These are phyloP conservation scores for Stagonosporopsis vannaccii DNA, from an alignment of 2,329 filamentous ascomycete genomes.

Conservation along the genomic window DNA sequence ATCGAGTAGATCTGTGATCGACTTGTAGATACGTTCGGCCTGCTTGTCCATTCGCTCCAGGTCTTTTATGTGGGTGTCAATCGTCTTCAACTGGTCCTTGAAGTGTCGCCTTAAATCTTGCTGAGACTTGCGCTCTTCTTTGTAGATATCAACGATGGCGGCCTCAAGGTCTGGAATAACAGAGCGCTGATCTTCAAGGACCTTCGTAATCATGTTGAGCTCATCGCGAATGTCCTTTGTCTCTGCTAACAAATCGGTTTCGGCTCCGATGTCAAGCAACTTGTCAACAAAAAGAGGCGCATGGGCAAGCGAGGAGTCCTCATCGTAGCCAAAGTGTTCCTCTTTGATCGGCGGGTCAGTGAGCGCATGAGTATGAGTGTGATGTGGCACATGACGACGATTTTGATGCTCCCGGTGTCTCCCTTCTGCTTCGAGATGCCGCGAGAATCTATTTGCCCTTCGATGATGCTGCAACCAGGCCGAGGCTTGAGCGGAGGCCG, in stretches of 20 bases:
- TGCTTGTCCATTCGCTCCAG: slow-evolving; percentile 70
- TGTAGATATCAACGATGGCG: slow-evolving; percentile 51
- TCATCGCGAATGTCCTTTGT: slow-evolving; percentile 74
- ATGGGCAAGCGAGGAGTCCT: slow-evolving; percentile 28
- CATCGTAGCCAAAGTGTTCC: slow-evolving; percentile 43
- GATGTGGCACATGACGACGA: slow-evolving; percentile 35
- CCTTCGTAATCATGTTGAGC: slow-evolving; percentile 66
- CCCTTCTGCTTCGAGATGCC: slow-evolving; percentile 45
- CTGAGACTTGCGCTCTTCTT: slow-evolving; percentile 47
- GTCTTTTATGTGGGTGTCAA: slow-evolving; percentile 66
- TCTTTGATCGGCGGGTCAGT: slow-evolving; percentile 33
- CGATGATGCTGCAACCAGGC: slow-evolving; percentile 61
- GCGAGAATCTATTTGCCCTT: slow-evolving; percentile 48
- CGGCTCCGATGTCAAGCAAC: slow-evolving; percentile 65
- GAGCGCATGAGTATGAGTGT: slow-evolving; percentile 40
- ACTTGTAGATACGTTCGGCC: slow-evolving; percentile 66
- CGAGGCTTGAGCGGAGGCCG: slow-evolving; percentile 64
- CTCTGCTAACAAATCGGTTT: slow-evolving; percentile 68
- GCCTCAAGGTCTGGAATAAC: slow-evolving; percentile 58
- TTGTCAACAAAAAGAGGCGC: slow-evolving; percentile 61
- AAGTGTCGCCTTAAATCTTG: slow-evolving; percentile 62
- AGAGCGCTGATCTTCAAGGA: slow-evolving; percentile 59
- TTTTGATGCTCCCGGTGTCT: slow-evolving; percentile 43
- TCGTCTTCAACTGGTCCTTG: slow-evolving; percentile 63
- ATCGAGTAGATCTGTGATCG: slow-evolving; percentile 68